Evolutionary conservation across 495 filamentous ascomycete species (phyloP), one percentile per base, ranked within the genome.

Genomic region (Thermothielavioides terrestris): DNA sequence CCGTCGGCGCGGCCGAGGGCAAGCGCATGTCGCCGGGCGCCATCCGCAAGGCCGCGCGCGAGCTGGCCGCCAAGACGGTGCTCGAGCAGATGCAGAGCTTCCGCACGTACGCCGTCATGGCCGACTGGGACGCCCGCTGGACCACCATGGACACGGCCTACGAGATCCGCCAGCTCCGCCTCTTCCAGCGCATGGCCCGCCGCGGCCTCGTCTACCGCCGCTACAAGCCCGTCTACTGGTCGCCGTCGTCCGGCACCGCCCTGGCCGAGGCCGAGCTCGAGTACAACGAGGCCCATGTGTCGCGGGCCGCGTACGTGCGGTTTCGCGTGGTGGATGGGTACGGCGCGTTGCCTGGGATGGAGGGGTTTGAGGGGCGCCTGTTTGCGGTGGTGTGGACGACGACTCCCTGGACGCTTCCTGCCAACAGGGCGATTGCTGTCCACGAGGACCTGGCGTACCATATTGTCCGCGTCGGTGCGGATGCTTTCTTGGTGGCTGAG

Each of bases 191-290:
- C 54, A 89, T 99, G 88, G 80, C 88, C 17, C 78, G 81, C 49
- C 85, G 81, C 36, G 88, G 88, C 20, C 63, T 99, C 21, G 86
- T 99, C 42, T 94, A 92, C 62, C 79, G 91, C 32, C 78, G 82
- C 51, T 87, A 82, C 61, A 94, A 94, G 65, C 92, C 92, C 0
- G 92, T 99, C 2, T 95, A 95, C 65, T 99, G 92, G 92, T 91
- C 85, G 17, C 89, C 89, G 4, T 92, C 86, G 3, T 91, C 89
- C 0, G 78, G 82, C 8, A 97, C 88, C 12, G 92, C 92, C 2
- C 72, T 99, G 36, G 92, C 92, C 6, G 92, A 99, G 68, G 90
- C 94, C 0, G 92, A 99, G 68, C 69, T 99, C 45, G 92, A 99
- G 63, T 99, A 97, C 61, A 84, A 85, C 50, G 86, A 95, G 6